A percentile compares a stretch with the other conserved stretches of the same genome.
phyloP scores from a whole-genome alignment of 129 eudicot genomes.

The Pulicaria dysenterica region DNA sequence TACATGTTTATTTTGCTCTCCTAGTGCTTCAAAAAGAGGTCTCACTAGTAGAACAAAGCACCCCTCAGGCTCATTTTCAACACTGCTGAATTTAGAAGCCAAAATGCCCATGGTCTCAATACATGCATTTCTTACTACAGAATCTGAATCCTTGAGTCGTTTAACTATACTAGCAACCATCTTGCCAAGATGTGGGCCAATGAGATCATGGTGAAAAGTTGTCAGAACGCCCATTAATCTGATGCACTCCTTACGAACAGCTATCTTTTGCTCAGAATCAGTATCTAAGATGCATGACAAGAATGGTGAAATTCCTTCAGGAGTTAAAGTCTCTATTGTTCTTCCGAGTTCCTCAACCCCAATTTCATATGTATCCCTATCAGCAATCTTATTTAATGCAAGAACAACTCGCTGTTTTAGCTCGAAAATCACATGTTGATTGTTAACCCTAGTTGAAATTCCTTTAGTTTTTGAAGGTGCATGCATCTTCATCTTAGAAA shows the following conservation, averaged over 20 bases:
- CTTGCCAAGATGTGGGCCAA: conserved; percentile 60
- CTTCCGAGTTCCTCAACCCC: conserved; percentile 81
- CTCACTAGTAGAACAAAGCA: conserved; percentile 65
- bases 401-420: conserved; percentile 72
- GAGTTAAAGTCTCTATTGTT: conserved; percentile 52
- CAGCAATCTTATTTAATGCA: conserved; percentile 79
- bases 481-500: conserved; percentile 57
- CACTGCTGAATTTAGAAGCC: conserved; percentile 58
- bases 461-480: conserved; percentile 57
- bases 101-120: conserved; percentile 73
- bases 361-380: conserved; percentile 80
- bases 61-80: conserved; percentile 50
- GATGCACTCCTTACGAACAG: conserved; percentile 82
- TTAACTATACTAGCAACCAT: conserved; percentile 72
- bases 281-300: conserved; percentile 73
- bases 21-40: conserved; percentile 84
- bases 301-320: conserved; percentile 68
- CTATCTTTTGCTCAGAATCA: conserved; percentile 73
- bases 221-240: conserved; percentile 64
- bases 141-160: conserved; percentile 82
- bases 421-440: conserved; percentile 64
- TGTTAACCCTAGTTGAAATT: conserved; percentile 45
- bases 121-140: conserved; percentile 82
- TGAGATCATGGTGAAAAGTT: conserved; percentile 59
- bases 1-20: conserved; percentile 83